phyloP scores from a whole-genome alignment of 2,329 filamentous ascomycete genomes.

The Scopulariopsis brevicaulis region DNA sequence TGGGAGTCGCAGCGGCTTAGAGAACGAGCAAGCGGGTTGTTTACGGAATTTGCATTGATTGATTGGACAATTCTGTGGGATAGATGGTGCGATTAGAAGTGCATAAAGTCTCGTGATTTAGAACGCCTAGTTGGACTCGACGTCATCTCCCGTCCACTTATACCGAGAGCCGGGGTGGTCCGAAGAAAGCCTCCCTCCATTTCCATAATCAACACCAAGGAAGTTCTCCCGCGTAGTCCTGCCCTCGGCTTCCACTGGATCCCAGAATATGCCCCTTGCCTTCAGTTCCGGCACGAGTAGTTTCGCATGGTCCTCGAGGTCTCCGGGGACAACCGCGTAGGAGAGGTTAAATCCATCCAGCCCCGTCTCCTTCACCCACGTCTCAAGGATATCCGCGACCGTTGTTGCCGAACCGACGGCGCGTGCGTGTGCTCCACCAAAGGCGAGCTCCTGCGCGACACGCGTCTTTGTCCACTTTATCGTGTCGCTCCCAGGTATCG shows the following conservation, averaged over 20 bases:
- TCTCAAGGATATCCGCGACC: slow-evolving; percentile 20
- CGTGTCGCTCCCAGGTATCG: slow-evolving; percentile 13
- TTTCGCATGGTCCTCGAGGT: slow-evolving; percentile 56
- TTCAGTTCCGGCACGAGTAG: slow-evolving; percentile 51
- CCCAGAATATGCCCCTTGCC: slow-evolving; percentile 36
- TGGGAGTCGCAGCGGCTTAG: not conserved
- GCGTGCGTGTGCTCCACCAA: slow-evolving; percentile 18
- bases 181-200: slow-evolving; percentile 18
- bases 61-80: not conserved
- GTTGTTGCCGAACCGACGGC: slow-evolving; percentile 17
- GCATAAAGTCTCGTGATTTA: no score
- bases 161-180: slow-evolving; percentile 27
- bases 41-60: not conserved
- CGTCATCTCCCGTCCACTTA: slow-evolving; percentile 23
- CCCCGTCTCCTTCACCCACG: slow-evolving; percentile 37
- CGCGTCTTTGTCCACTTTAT: slow-evolving; percentile 22
- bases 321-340: slow-evolving; percentile 34
- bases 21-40: not conserved
- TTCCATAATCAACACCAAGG: slow-evolving; percentile 17
- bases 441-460: slow-evolving; percentile 19
- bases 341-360: slow-evolving; percentile 43
- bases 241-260: slow-evolving; percentile 28
- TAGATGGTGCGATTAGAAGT: not conserved
- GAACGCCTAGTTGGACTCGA: not conserved
- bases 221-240: slow-evolving; percentile 32